Percentiles rank a stretch among this genome's conserved stretches.
Conservation (phyloP, 192 early-diverging fungal genomes). For the Borealophlyctis nickersoniae region DNA sequence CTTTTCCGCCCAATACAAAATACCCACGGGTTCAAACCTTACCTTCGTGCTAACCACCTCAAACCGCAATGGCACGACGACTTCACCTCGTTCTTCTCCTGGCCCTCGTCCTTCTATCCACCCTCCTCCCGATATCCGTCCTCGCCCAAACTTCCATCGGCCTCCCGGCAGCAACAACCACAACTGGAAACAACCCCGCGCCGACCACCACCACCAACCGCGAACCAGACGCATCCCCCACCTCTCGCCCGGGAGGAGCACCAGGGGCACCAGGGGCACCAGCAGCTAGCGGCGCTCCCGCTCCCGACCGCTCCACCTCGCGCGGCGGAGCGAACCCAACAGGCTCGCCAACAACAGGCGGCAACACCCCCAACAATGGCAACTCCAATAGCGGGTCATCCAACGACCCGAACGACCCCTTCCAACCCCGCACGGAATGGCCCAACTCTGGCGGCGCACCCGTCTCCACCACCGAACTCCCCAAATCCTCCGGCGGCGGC, state of each 20-base stretch:
- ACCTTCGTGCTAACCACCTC: no score
- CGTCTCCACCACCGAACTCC: not conserved
- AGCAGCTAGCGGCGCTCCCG: not conserved
- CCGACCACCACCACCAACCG: not conserved
- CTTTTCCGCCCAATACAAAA: no score
- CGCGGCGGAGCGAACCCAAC: no score
- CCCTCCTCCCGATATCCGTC: not conserved
- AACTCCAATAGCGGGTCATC: no score
- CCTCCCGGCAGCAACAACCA: not conserved
- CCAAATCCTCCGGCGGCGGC: no score
- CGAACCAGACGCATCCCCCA: not conserved
- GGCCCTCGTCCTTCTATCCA: not conserved
- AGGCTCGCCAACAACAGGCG: no score
- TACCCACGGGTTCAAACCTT: no score
- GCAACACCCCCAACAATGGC: not conserved
- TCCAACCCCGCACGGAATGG: not conserved
- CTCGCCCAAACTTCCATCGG: not conserved
- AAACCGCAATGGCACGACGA: no score
- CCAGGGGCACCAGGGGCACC: not conserved
- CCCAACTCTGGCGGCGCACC: not conserved
- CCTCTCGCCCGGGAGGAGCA: not conserved
- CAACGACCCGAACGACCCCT: conserved; percentile 1
- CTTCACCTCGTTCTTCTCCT: not conserved
- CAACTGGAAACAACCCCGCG: not conserved
- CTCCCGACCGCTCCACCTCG: not conserved